These are phyloP conservation scores for Gossypium schwendimanii DNA, from an alignment of 441 rosid genomes.

Conservation along the genomic window DNA sequence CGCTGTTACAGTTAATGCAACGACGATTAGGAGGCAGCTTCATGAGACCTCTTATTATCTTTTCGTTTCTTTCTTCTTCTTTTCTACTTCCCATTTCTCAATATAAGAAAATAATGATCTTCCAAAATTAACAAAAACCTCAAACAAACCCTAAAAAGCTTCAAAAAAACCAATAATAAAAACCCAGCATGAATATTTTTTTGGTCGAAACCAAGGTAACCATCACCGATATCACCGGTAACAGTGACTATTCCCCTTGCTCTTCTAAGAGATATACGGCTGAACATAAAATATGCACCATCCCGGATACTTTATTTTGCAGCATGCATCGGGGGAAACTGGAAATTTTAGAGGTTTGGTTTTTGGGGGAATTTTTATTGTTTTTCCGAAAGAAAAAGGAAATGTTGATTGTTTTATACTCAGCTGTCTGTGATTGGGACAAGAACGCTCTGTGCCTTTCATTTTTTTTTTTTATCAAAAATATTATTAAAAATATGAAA, in stretches of 20 bases:
- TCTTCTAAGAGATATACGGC: no score
- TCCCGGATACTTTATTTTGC: neutral
- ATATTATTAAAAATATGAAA: neutral
- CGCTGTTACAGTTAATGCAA: constrained; percentile 90
- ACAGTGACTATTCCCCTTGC: no score
- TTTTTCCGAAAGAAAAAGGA: neutral
- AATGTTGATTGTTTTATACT: neutral
- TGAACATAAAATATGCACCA: no score
- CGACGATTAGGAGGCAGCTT: constrained; percentile 97
- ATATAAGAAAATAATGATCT: constrained; percentile 7
- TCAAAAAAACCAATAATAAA: neutral
- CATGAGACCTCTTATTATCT: constrained; percentile 93
- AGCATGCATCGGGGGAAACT: neutral
- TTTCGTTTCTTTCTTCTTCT: constrained; percentile 92
- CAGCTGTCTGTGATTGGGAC: constrained; percentile 16
- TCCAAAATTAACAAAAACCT: constrained; percentile 12
- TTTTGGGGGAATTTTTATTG: constrained; percentile 6
- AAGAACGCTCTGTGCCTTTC: constrained; percentile 11
- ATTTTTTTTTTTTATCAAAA: neutral
- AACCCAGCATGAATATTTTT: neutral
- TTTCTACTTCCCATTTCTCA: constrained; percentile 69
- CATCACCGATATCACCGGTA: no score
- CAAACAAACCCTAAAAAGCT: constrained; percentile 17
- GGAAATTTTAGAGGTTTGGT: constrained; percentile 7
- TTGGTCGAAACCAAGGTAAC: no score